phyloP scores from a whole-genome alignment of 306 rosid genomes.

The Casuarina equisetifolia region DNA sequence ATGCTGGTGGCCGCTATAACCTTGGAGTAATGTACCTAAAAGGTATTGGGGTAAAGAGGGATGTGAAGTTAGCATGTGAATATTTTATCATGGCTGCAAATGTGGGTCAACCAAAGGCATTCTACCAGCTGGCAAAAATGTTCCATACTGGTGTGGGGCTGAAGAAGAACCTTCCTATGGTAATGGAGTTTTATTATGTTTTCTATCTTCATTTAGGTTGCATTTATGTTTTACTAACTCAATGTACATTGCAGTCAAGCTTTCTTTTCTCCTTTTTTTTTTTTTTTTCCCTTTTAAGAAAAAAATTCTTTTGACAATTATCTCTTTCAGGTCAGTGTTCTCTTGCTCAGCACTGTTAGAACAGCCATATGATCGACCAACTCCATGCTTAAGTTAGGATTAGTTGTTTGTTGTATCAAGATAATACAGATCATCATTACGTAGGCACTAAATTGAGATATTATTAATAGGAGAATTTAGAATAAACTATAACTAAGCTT shows the following conservation, averaged over 20 bases:
- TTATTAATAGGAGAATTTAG: background rate
- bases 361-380: background rate
- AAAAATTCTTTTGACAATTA: background rate
- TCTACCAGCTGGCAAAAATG: conserved; percentile 98
- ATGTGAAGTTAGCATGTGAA: conserved; percentile 71
- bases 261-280: background rate
- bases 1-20: conserved; percentile 92
- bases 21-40: conserved; percentile 92
- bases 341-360: background rate
- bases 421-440: background rate
- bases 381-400: background rate
- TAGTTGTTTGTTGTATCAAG: background rate
- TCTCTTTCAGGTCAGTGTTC: background rate
- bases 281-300: background rate
- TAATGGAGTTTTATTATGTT: conserved; percentile 27
- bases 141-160: conserved; percentile 94
- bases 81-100: conserved; percentile 76
- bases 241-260: conserved; percentile 8
- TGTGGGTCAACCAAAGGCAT: conserved; percentile 94
- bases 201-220: background rate
- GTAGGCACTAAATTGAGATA: background rate
- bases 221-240: background rate
- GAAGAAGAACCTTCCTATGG: conserved; percentile 77
- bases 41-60: conserved; percentile 93
- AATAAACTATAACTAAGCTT: background rate